Evolutionary conservation across 1,284 basidiomycete genomes (phyloP), one percentile per base, ranked within the genome.

Genomic region (Heterobasidion annosum): DNA sequence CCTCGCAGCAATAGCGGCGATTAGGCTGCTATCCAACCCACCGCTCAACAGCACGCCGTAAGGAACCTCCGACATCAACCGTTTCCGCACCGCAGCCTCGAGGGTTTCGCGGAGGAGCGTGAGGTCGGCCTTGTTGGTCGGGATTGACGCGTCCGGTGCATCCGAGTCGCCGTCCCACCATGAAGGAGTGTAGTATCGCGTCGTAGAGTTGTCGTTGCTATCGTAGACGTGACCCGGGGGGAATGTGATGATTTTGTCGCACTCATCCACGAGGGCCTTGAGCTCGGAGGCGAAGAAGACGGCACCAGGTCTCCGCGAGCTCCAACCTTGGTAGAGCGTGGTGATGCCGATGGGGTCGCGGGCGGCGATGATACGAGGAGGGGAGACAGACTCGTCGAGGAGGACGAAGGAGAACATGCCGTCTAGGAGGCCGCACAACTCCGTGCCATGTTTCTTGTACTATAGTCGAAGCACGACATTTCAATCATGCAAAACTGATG

Each of bases 361-460:
- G 19, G 95, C 94, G 54, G 96, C 96, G 64, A 99, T 92, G 58
- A 98, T 78, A 56, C 95, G 85, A 43, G 93, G 80, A 7, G 97
- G 96, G 1, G 88, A 78, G 56, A 91, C 87, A 10, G 91, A 90
- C 65, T 94, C 93, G 73, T 99, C 97, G 56, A 99, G 78, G 46
- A 99, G 82, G 60, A 98, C 88, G 67, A 99, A 99, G 10, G 94
- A 95, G 76, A 99, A 99, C 93, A 99, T 98, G 63, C 97, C 97
- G 68, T 99, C 97, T 57, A 99, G 88, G 69, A 84, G 76, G 66
- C 73, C 71, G 72, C 90, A 91, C 32, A 95, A 72, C 1, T 79
- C 81, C 62, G 83, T 90, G 66, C 77, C 92, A 67, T 91, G 71
- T 74, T 93, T 86, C 64, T 79, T 77, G 76, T 97, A 97, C 94